Conservation (phyloP, 208 protist genomes). For the Crithidia fasciculata region DNA sequence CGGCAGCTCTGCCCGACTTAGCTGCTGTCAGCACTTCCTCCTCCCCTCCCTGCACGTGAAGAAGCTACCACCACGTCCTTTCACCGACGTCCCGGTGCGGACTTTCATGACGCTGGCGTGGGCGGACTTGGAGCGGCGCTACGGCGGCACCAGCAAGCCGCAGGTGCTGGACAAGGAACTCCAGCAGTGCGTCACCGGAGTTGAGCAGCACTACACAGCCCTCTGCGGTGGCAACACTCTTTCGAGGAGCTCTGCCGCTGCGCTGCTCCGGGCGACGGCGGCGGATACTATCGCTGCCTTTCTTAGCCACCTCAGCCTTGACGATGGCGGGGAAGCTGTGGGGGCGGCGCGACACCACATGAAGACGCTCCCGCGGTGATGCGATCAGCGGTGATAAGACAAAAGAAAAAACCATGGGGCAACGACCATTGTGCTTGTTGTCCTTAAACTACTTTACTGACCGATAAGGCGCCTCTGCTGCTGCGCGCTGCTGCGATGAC, state of each 20-base stretch:
- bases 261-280: conserved; percentile 6
- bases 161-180: conserved; percentile 25
- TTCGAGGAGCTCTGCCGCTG: background rate
- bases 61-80: conserved; percentile 22
- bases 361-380: background rate
- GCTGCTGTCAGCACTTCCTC: conserved; percentile 29
- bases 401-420: no score
- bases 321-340: background rate
- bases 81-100: conserved; percentile 11
- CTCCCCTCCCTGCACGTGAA: conserved; percentile 46
- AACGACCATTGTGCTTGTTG: no score
- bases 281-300: conserved; percentile 19
- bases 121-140: conserved; percentile 22
- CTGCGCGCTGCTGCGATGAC: no score
- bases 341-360: conserved; percentile 7
- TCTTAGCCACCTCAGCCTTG: background rate
- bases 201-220: conserved; percentile 5
- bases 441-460: no score
- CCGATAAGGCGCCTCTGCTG: no score
- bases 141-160: conserved; percentile 28
- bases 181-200: background rate
- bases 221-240: conserved; percentile 13
- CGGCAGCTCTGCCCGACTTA: background rate
- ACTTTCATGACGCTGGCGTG: conserved; percentile 36
- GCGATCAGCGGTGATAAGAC: no score